Percentiles rank a stretch among this genome's conserved stretches.
Evolutionary conservation across 2,329 filamentous ascomycete genomes (phyloP).

Genomic region (Ophiostoma piceae): DNA sequence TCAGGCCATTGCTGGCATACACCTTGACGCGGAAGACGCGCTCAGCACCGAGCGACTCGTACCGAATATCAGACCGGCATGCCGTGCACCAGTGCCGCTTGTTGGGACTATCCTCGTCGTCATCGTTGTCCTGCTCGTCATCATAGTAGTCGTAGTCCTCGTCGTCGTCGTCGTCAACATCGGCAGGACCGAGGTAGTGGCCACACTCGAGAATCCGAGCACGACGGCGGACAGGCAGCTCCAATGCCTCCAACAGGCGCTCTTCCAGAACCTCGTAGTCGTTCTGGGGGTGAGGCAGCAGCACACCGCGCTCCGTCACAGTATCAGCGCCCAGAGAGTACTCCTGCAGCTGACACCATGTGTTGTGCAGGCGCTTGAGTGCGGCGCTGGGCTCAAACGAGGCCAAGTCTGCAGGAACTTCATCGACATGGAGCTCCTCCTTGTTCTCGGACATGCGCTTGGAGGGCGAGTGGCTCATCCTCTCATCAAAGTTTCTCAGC

Average conservation of each 20-base stretch:
- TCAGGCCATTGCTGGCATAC: conserved; percentile 90
- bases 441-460: neutral
- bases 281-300: conserved; percentile 71
- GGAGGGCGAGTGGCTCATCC: conserved; percentile 26
- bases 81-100: conserved; percentile 53
- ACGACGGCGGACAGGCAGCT: conserved; percentile 58
- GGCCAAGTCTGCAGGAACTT: neutral
- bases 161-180: conserved; percentile 41
- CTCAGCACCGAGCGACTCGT: conserved; percentile 47
- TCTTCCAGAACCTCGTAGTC: conserved; percentile 79
- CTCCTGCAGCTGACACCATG: conserved; percentile 63
- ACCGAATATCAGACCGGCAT: conserved; percentile 51
- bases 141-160: conserved; percentile 46
- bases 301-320: conserved; percentile 65
- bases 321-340: conserved; percentile 59
- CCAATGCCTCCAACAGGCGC: conserved; percentile 66
- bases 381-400: conserved; percentile 40
- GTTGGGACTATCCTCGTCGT: conserved; percentile 33
- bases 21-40: conserved; percentile 75
- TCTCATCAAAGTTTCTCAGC: conserved; percentile 40
- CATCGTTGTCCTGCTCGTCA: conserved; percentile 39
- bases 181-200: conserved; percentile 64
- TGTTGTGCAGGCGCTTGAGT: conserved; percentile 51
- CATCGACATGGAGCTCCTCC: neutral
- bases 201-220: conserved; percentile 69